Conservation (phyloP, 2,329 filamentous ascomycete species). For the Aspergillus sojae region DNA sequence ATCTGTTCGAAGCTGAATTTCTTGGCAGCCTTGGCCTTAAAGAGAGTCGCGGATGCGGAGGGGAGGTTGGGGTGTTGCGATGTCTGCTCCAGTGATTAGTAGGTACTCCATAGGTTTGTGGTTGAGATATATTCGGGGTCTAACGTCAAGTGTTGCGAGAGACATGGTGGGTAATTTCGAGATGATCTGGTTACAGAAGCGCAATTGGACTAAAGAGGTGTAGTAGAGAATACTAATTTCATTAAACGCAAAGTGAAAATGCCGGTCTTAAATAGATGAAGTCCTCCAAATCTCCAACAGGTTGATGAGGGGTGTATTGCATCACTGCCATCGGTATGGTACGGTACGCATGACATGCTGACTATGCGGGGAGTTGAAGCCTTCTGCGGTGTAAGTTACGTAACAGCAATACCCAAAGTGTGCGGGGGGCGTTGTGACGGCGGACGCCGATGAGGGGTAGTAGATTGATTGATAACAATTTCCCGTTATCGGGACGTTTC, state of each 20-base stretch:
- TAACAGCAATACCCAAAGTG: neutral
- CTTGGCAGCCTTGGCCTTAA: slow-evolving; percentile 76
- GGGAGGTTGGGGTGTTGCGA: slow-evolving; percentile 64
- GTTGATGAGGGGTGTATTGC: slow-evolving; percentile 7
- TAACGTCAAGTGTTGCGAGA: slow-evolving; percentile 49
- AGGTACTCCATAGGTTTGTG: neutral
- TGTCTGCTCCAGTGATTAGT: slow-evolving; percentile 22
- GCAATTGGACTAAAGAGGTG: neutral
- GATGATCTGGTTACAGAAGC: neutral
- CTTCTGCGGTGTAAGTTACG: neutral
- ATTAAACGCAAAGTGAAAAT: neutral
- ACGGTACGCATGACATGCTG: neutral
- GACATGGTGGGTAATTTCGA: slow-evolving; percentile 35
- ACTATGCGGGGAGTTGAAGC: neutral
- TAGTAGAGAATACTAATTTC: neutral
- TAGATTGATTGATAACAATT: neutral
- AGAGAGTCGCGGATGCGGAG: slow-evolving; percentile 70
- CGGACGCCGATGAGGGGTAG: neutral
- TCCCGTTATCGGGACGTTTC: neutral
- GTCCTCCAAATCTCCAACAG: slow-evolving; percentile 18
- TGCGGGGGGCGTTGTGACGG: neutral
- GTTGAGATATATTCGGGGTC: slow-evolving; percentile 8
- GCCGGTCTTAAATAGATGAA: slow-evolving; percentile 17
- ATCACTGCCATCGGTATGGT: neutral
- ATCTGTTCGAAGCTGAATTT: slow-evolving; percentile 79